These are phyloP conservation scores for Calocera viscosa DNA, from an alignment of 768 basidiomycete species.

Conservation along the genomic window DNA sequence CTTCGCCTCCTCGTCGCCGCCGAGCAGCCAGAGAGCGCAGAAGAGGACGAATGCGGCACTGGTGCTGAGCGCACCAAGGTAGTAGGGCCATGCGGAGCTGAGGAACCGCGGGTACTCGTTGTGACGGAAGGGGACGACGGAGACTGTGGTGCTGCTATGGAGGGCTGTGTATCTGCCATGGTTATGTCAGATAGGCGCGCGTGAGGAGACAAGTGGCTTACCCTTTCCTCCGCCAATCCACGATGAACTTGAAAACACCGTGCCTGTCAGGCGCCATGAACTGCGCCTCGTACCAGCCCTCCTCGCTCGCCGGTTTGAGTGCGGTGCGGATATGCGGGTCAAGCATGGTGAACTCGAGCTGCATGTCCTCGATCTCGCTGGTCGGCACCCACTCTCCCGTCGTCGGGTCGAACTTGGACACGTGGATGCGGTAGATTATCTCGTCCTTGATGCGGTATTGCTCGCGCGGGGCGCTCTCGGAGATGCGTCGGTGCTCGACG, in stretches of 20 bases:
- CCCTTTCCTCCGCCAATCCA: constrained; percentile 84
- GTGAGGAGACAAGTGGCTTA: no score
- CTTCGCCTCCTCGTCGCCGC: constrained; percentile 50
- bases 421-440: constrained; percentile 61
- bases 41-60: constrained; percentile 77
- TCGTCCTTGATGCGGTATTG: constrained; percentile 79
- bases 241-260: constrained; percentile 95
- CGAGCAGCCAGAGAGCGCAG: constrained; percentile 64
- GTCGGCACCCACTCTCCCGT: constrained; percentile 57
- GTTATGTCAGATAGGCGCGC: not conserved
- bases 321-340: constrained; percentile 88
- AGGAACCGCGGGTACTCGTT: constrained; percentile 94
- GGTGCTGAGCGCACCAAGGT: constrained; percentile 79
- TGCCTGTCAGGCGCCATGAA: constrained; percentile 92
- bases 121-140: constrained; percentile 86
- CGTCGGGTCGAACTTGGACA: constrained; percentile 54
- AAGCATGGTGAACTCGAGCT: constrained; percentile 96
- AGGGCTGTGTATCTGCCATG: constrained; percentile 56
- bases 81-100: constrained; percentile 92
- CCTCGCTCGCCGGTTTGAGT: constrained; percentile 46
- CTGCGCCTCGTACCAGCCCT: constrained; percentile 62
- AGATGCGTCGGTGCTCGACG: constrained; percentile 58
- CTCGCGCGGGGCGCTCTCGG: constrained; percentile 48
- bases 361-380: constrained; percentile 62
- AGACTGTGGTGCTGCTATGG: constrained; percentile 57